Evolutionary conservation across 106 monocot genomes (phyloP).

Genomic region (Dendrobium catenatum): DNA sequence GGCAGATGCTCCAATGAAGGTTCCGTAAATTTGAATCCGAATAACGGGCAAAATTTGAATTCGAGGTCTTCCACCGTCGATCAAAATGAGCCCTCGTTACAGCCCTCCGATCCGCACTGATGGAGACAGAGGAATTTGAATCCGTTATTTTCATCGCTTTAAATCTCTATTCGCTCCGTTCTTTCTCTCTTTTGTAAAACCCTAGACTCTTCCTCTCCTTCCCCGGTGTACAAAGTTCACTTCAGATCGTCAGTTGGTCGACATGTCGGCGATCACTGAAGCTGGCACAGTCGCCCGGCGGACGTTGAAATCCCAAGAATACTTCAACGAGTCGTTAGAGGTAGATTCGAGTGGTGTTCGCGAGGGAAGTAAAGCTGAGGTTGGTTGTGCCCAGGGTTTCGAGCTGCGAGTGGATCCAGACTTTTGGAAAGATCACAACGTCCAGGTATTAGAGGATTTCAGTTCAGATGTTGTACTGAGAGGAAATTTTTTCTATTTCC

Average conservation of each 20-base stretch:
- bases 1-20: too few species aligned
- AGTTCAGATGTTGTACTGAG: background rate
- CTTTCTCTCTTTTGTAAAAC: background rate
- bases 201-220: background rate
- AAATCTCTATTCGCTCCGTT: background rate
- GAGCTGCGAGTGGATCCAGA: slow-evolving; percentile 77
- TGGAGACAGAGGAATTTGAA: background rate
- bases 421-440: slow-evolving; percentile 89
- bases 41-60: slow-evolving; percentile 1
- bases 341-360: slow-evolving; percentile 4
- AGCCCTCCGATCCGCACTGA: background rate
- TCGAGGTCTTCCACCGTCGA: background rate
- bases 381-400: slow-evolving; percentile 21
- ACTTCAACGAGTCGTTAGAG: background rate
- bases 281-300: slow-evolving; percentile 8
- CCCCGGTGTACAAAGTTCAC: background rate
- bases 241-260: background rate
- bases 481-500: background rate
- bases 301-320: slow-evolving; percentile 19
- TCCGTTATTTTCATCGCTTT: background rate
- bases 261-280: slow-evolving; percentile 20
- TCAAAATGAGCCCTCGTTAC: background rate
- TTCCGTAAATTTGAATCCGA: background rate
- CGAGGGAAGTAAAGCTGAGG: background rate
- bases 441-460: slow-evolving; percentile 44